Percentiles rank a stretch among this genome's conserved stretches.
Evolutionary conservation across 2,329 filamentous ascomycete genomes (phyloP).

Genomic region (Pyrenochaeta sp.): DNA sequence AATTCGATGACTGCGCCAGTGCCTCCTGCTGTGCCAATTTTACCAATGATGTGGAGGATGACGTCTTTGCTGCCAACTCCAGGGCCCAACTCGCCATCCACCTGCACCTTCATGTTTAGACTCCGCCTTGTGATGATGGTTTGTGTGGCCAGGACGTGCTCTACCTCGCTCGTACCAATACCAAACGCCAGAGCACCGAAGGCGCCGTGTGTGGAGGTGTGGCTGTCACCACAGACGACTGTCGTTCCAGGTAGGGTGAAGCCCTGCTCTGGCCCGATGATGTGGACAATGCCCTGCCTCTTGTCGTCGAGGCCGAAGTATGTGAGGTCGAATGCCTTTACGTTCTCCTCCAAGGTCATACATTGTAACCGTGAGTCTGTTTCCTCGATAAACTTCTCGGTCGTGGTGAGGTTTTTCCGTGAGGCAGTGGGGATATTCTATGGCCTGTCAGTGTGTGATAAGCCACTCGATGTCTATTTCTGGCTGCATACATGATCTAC

Average conservation of each 20-base stretch:
- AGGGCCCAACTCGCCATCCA: slow-evolving; percentile 87
- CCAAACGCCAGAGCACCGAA: slow-evolving; percentile 95
- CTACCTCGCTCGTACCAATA: slow-evolving; percentile 97
- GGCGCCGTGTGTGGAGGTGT: slow-evolving; percentile 97
- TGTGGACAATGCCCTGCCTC: slow-evolving; percentile 97
- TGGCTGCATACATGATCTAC: slow-evolving; percentile 83
- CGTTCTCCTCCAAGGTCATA: slow-evolving; percentile 94
- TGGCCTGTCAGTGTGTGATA: slow-evolving; percentile 20
- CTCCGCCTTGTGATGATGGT: slow-evolving; percentile 92
- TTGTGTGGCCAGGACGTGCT: slow-evolving; percentile 97
- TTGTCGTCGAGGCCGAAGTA: slow-evolving; percentile 97
- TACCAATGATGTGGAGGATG: slow-evolving; percentile 88
- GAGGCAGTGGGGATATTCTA: slow-evolving; percentile 94
- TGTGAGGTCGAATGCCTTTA: slow-evolving; percentile 94
- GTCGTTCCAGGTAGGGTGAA: slow-evolving; percentile 98
- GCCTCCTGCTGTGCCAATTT: slow-evolving; percentile 94
- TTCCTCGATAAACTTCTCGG: slow-evolving; percentile 92
- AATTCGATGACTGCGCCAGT: slow-evolving; percentile 97
- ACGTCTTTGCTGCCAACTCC: slow-evolving; percentile 98
- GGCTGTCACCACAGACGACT: slow-evolving; percentile 96
- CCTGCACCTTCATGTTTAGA: slow-evolving; percentile 98
- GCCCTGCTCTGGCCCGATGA: slow-evolving; percentile 97
- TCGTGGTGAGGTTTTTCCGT: slow-evolving; percentile 91
- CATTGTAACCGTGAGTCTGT: slow-evolving; percentile 93
- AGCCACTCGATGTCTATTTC: neutral